Evolutionary conservation across 805 yeast species (phyloP).

Genomic region (Martiniozyma abietophila): DNA sequence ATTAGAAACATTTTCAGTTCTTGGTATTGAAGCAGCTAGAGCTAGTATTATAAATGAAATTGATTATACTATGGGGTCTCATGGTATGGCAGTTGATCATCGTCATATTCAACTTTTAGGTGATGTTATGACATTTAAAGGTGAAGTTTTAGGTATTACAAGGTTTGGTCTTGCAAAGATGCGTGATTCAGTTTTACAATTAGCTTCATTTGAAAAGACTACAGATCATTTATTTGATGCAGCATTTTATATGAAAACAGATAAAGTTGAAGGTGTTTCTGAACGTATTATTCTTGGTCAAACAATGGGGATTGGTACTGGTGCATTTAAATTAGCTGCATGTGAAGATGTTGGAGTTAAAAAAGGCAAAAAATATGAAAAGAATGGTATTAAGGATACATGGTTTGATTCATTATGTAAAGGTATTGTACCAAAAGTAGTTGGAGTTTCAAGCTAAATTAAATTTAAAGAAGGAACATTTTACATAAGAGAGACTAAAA

Average conservation of each 20-base stretch:
- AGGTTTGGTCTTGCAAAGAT: conserved; percentile 96
- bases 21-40: conserved; percentile 98
- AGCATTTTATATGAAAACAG: conserved; percentile 94
- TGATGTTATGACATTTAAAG: conserved; percentile 98
- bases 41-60: conserved; percentile 87
- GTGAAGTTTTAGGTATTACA: conserved; percentile 96
- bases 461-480: conserved; percentile 1
- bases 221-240: conserved; percentile 98
- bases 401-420: conserved; percentile 38
- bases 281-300: conserved; percentile 97
- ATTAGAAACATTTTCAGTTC: conserved; percentile 75
- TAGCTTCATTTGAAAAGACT: conserved; percentile 96
- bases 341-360: conserved; percentile 33
- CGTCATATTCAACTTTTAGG: conserved; percentile 97
- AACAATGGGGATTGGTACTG: conserved; percentile 96
- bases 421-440: conserved; percentile 14
- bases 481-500: not conserved
- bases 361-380: conserved; percentile 21
- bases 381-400: conserved; percentile 32
- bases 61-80: conserved; percentile 96
- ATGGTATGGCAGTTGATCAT: conserved; percentile 99
- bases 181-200: conserved; percentile 95
- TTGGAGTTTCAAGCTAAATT: conserved; percentile 11
- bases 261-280: conserved; percentile 92
- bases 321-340: conserved; percentile 81